Evolutionary conservation across 2,329 filamentous ascomycete genomes (phyloP).

Genomic region (Aspergillus sp.): DNA sequence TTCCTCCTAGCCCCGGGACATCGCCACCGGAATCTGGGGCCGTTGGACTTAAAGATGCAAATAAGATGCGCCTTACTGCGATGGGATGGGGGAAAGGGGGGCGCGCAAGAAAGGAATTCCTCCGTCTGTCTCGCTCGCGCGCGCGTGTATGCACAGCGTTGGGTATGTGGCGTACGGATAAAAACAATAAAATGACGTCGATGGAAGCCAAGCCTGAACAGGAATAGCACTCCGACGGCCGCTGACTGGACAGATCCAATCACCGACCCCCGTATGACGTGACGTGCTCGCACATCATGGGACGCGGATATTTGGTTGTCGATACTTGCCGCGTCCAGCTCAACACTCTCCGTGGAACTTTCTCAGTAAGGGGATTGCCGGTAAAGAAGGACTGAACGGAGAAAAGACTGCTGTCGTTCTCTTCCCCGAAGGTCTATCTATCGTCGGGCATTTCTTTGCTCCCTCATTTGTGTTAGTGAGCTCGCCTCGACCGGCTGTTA

Average conservation of each 20-base stretch:
- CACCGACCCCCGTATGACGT: constrained; percentile 10
- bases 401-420: constrained; percentile 8
- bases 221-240: neutral
- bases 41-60: neutral
- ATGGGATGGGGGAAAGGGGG: neutral
- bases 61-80: neutral
- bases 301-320: constrained; percentile 10
- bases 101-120: no score
- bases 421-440: constrained; percentile 6
- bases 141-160: neutral
- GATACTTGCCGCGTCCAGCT: constrained; percentile 5
- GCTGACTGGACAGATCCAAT: constrained; percentile 7
- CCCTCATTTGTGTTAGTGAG: neutral
- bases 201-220: neutral
- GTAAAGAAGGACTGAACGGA: constrained; percentile 3
- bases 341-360: constrained; percentile 2
- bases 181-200: neutral
- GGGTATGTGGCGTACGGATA: neutral
- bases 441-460: constrained; percentile 11
- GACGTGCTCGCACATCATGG: constrained; percentile 17
- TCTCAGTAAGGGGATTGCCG: neutral
- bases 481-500: constrained; percentile 11
- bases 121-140: neutral
- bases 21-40: neutral
- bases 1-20: neutral